Evolutionary conservation across 768 basidiomycete species (phyloP).

Genomic region (Podaxis rugospora): DNA sequence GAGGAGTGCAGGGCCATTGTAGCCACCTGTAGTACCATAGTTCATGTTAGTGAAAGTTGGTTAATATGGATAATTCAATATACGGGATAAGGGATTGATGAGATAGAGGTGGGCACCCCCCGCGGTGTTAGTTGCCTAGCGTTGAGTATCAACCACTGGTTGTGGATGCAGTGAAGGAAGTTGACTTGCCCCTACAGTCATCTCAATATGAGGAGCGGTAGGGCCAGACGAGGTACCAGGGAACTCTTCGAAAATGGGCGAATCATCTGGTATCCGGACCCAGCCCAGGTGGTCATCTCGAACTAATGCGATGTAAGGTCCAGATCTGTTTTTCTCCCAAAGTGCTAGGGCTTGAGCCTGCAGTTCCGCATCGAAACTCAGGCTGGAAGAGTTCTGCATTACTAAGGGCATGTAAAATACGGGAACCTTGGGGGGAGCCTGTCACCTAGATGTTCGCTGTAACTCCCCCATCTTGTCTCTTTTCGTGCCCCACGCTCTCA

Average conservation of each 20-base stretch:
- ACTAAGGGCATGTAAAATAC: too few relatives aligned
- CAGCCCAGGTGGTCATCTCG: background rate
- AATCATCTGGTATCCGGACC: constrained; percentile 1
- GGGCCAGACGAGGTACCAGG: constrained; percentile 13
- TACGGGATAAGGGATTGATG: constrained; percentile 25
- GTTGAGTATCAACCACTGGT: background rate
- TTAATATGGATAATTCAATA: background rate
- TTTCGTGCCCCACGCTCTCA: too few relatives aligned
- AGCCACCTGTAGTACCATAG: constrained; percentile 7
- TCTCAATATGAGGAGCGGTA: constrained; percentile 7
- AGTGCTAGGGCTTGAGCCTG: constrained; percentile 6
- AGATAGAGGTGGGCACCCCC: constrained; percentile 15
- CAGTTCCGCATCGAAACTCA: background rate
- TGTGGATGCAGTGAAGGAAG: background rate
- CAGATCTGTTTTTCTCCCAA: constrained; percentile 14
- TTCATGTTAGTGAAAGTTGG: background rate
- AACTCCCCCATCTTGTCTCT: too few relatives aligned
- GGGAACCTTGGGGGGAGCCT: too few relatives aligned
- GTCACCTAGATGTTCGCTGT: too few relatives aligned
- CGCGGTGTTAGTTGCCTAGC: constrained; percentile 7
- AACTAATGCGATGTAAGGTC: constrained; percentile 5
- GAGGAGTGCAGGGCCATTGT: constrained; percentile 29
- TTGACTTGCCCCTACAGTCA: background rate
- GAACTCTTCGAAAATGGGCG: background rate
- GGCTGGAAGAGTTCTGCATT: background rate